These are phyloP conservation scores for Papilionanthe hybrid DNA, from an alignment of 116 monocot species.

Conservation along the genomic window DNA sequence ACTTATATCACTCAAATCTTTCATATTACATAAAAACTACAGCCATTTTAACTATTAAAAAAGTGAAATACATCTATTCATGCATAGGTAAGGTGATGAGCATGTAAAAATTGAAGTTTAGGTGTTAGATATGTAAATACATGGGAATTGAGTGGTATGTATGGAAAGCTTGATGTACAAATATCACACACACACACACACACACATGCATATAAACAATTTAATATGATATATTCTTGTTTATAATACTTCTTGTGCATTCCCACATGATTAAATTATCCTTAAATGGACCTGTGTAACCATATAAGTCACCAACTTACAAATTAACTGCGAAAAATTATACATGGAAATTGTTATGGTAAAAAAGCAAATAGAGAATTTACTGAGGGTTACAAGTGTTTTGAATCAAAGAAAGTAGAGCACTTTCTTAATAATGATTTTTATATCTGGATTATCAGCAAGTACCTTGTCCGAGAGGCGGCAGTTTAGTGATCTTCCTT, in stretches of 20 bases:
- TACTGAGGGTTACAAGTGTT: background rate
- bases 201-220: background rate
- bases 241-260: background rate
- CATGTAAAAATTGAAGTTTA: no score
- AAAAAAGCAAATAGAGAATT: background rate
- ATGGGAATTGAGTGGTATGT: no score
- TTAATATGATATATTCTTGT: background rate
- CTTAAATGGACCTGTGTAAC: background rate
- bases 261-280: background rate
- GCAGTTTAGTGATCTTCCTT: constrained; percentile 76
- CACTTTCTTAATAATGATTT: background rate
- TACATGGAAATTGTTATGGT: background rate
- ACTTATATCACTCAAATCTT: no score
- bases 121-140: no score
- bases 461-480: constrained; percentile 87
- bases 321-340: background rate
- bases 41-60: no score
- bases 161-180: no score
- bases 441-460: background rate
- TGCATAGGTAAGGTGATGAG: no score
- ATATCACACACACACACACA: no score
- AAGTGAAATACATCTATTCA: no score
- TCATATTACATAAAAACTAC: no score
- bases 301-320: background rate
- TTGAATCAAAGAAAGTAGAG: background rate